phyloP scores from a whole-genome alignment of 257 asterid species.

The Solanum chmielewskii region DNA sequence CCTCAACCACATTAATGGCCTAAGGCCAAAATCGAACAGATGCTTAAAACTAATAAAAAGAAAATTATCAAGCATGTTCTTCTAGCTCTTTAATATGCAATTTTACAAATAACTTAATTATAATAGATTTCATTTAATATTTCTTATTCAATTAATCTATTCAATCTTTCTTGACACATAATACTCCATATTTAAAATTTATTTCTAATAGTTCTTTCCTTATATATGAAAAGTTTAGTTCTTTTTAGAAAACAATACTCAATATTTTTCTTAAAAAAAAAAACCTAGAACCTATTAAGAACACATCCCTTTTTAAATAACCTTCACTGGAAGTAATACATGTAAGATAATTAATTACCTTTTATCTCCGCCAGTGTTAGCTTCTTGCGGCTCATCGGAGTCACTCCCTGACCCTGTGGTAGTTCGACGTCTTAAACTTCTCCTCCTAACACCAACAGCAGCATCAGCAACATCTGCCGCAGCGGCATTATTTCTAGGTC shows the following conservation, averaged over 20 bases:
- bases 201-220: neutral
- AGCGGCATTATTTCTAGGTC: constrained; percentile 1
- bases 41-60: neutral
- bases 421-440: constrained; percentile 35
- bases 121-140: too few relatives aligned
- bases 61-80: neutral
- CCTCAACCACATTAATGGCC: neutral
- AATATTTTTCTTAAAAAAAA: too few relatives aligned
- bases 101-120: neutral
- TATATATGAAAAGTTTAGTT: too few relatives aligned
- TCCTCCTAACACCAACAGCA: constrained; percentile 5
- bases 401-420: constrained; percentile 40
- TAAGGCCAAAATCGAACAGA: neutral
- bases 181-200: neutral
- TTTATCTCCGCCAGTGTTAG: constrained; percentile 65
- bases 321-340: neutral
- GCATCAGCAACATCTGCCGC: constrained; percentile 4
- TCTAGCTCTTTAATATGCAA: neutral
- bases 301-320: neutral
- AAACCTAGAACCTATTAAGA: neutral
- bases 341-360: constrained; percentile 19
- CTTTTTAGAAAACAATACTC: too few relatives aligned
- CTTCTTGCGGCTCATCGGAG: constrained; percentile 65
- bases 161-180: neutral
- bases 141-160: neutral